Base-by-base conservation (phyloP, 345 rosid genomes). In the Gossypium bickii region DNA sequence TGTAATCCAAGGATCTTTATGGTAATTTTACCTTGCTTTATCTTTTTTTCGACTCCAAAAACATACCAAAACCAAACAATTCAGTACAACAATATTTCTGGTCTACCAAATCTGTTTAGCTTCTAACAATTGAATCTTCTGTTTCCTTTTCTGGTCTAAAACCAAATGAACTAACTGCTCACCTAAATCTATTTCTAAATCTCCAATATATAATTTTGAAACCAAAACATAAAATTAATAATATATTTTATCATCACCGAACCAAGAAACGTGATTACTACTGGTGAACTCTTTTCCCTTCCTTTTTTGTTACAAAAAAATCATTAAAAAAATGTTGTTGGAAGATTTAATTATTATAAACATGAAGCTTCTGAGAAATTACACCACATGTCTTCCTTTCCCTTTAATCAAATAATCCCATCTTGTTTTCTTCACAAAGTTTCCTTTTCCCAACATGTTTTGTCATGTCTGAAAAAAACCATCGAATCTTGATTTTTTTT, bases 1-100 rank as follows among this genome's bases (percentile, higher is more conserved):
- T 34, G 0, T 0, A 34, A 34, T 34, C 0, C 0, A 34, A 34
- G 0, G 7, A 34, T 6, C 7, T 34, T 34, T 5, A 34, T 34
- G 1, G 1, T 5, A 34, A 34, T 34, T 34, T 34, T 34, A 34
- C 41, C 41, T 34, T 34, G 6, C 38, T 4, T 4, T 34, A 34
- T 4, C 38, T 53, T 6, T 22, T 17, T 53, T 53, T 17, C 22
- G 2, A 53, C 20, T 9, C 22, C 2, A 52, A 53, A 53, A 53
- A 8, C 20, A 53, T 16, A 53, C 3, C 7, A 52, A 53, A 52
- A 53, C 20, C 9, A 53, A 17, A 53, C 12, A 55, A n/a, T 55
- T 55, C 59, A 55, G 24, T 34, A 34, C 41, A n/a, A 55, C 59
- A 18, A 55, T 17, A n/a, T n/a, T 57, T 56, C 27, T 56, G 25